phyloP scores from a whole-genome alignment of 495 filamentous ascomycete genomes.

The Podospora appendiculata region DNA sequence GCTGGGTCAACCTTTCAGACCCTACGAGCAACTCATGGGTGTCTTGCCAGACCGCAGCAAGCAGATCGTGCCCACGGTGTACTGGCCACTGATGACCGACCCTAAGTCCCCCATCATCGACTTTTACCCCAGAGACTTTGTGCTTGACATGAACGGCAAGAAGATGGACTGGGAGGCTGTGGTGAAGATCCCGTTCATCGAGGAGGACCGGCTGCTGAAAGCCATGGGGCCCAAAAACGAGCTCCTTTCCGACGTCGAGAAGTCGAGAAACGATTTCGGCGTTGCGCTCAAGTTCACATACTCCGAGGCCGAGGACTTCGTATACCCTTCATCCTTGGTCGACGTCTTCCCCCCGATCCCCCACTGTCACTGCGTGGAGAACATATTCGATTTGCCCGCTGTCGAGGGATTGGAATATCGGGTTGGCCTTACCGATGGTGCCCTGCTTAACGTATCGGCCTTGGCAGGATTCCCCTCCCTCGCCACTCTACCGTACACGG shows the following conservation, averaged over 20 bases:
- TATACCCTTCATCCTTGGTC: constrained; percentile 76
- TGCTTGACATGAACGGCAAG: constrained; percentile 99
- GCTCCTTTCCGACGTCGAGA: constrained; percentile 67
- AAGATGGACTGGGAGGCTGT: constrained; percentile 99
- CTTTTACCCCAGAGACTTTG: constrained; percentile 96
- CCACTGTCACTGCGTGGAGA: constrained; percentile 85
- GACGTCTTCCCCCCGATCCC: constrained; percentile 87
- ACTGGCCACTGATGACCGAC: constrained; percentile 88
- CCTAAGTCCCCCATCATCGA: constrained; percentile 91
- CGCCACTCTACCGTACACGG: constrained; percentile 72
- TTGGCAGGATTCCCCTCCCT: constrained; percentile 90
- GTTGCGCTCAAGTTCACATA: constrained; percentile 90
- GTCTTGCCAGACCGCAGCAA: constrained; percentile 96
- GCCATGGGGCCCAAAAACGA: constrained; percentile 82
- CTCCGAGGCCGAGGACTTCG: constrained; percentile 62
- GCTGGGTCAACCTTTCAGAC: constrained; percentile 87
- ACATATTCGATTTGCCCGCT: constrained; percentile 87
- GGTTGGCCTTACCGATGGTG: constrained; percentile 80
- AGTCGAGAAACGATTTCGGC: constrained; percentile 79
- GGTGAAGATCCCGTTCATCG: constrained; percentile 98
- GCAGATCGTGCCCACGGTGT: constrained; percentile 81
- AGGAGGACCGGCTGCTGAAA: constrained; percentile 71
- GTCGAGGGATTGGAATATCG: constrained; percentile 86
- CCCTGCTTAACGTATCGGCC: constrained; percentile 69
- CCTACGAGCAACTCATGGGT: constrained; percentile 96